phyloP scores from a whole-genome alignment of 2,329 filamentous ascomycete species.

The Aspergillus candidus region DNA sequence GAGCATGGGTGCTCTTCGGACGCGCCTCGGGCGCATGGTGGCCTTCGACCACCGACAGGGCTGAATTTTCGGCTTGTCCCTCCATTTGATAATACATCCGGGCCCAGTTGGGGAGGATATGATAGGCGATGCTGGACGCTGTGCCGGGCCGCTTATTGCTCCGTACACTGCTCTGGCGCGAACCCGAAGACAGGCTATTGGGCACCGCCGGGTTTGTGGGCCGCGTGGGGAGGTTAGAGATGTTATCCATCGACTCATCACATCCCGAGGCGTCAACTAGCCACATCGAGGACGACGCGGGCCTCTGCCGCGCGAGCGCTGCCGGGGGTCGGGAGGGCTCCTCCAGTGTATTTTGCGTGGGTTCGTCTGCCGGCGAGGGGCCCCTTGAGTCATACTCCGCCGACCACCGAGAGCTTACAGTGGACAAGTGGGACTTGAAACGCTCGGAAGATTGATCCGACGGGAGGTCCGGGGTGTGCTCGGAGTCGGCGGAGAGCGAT shows the following conservation, averaged over 20 bases:
- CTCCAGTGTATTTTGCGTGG: constrained; percentile 15
- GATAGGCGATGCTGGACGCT: constrained; percentile 39
- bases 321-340: constrained; percentile 20
- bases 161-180: constrained; percentile 32
- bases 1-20: constrained; percentile 26
- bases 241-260: constrained; percentile 32
- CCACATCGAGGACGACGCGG: constrained; percentile 27
- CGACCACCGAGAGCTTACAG: constrained; percentile 40
- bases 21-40: constrained; percentile 26
- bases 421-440: constrained; percentile 41
- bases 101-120: constrained; percentile 43
- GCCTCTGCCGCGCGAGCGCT: constrained; percentile 18
- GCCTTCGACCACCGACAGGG: constrained; percentile 36
- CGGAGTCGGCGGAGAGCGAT: constrained; percentile 20
- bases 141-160: constrained; percentile 37
- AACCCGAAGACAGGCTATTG: constrained; percentile 41
- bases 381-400: constrained; percentile 27
- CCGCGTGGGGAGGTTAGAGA: constrained; percentile 32
- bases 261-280: constrained; percentile 28
- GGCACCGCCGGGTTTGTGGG: constrained; percentile 26
- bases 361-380: constrained; percentile 18
- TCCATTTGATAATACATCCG: constrained; percentile 67
- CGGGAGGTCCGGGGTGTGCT: constrained; percentile 23
- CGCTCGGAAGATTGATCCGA: constrained; percentile 30
- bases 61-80: constrained; percentile 46